Evolutionary conservation across 495 filamentous ascomycete genomes (phyloP).

Genomic region (Neurospora sp.): DNA sequence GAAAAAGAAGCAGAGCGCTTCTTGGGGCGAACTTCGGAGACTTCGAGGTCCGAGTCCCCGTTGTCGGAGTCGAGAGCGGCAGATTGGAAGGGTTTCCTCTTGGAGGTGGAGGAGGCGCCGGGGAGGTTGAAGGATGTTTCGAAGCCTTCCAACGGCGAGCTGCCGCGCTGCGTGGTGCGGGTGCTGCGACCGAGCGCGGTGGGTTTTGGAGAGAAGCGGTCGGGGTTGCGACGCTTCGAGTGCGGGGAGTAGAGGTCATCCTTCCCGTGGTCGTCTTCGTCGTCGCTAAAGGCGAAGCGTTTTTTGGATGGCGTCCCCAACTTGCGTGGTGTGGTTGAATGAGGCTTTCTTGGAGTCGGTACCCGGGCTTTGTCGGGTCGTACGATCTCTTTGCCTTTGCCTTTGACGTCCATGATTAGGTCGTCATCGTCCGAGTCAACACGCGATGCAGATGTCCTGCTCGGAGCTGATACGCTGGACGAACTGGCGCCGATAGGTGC

Average conservation of each 20-base stretch:
- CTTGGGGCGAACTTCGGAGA: background rate
- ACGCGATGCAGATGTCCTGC: background rate
- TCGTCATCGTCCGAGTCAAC: constrained; percentile 14
- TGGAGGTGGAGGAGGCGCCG: background rate
- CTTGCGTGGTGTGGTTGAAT: background rate
- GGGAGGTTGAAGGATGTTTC: background rate
- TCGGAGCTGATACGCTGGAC: background rate
- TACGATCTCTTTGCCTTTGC: constrained; percentile 22
- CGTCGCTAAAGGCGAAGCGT: background rate
- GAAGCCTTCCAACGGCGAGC: background rate
- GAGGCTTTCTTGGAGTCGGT: background rate
- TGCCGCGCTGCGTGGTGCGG: background rate
- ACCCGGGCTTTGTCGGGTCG: background rate
- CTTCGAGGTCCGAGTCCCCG: background rate
- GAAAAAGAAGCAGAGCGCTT: no score
- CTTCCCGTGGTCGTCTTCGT: background rate
- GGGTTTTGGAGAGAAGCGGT: background rate
- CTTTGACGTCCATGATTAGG: constrained; percentile 20
- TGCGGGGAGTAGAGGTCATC: background rate
- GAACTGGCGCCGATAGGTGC: constrained; percentile 14
- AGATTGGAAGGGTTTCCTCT: background rate
- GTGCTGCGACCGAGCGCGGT: background rate
- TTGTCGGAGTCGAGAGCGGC: background rate
- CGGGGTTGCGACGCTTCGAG: background rate
- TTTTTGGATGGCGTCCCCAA: background rate